Percentiles rank a stretch among this genome's conserved stretches.
Conservation (phyloP, 2,329 filamentous ascomycete genomes). For the Paracamarosporium sp. region DNA sequence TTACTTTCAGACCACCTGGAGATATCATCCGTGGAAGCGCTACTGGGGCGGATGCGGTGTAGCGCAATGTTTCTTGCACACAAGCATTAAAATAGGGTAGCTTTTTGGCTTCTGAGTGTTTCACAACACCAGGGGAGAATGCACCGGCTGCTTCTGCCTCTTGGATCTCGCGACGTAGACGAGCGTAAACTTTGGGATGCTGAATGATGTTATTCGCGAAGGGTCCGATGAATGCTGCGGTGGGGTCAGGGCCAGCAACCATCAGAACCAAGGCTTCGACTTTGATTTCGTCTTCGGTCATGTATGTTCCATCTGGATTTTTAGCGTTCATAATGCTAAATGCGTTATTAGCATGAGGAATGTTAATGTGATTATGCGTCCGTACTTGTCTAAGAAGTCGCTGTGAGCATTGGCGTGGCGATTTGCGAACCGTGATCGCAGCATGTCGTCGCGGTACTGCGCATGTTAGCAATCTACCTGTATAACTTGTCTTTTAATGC, state of each 20-base stretch:
- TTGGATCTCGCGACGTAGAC: neutral
- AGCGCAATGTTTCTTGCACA: slow-evolving; percentile 15
- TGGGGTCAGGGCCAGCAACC: neutral
- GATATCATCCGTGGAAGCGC: slow-evolving; percentile 6
- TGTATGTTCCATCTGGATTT: neutral
- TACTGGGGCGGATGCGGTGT: slow-evolving; percentile 10
- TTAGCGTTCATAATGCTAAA: neutral
- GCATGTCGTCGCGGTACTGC: neutral
- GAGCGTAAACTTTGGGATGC: neutral
- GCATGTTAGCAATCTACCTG: neutral
- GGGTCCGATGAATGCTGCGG: neutral
- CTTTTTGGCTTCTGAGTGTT: slow-evolving; percentile 5
- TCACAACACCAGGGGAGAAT: neutral
- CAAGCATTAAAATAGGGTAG: slow-evolving; percentile 14
- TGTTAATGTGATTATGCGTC: neutral
- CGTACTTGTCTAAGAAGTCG: slow-evolving; percentile 5
- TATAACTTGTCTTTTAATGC: neutral
- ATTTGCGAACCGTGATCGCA: neutral
- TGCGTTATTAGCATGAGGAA: neutral
- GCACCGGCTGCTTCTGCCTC: neutral
- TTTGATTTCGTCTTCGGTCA: slow-evolving; percentile 3
- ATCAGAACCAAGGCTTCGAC: neutral
- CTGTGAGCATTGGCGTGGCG: neutral
- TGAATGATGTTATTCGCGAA: neutral
- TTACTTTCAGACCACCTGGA: neutral